Conservation (phyloP, 495 filamentous ascomycete species). For the Talaromyces stipitatus region DNA sequence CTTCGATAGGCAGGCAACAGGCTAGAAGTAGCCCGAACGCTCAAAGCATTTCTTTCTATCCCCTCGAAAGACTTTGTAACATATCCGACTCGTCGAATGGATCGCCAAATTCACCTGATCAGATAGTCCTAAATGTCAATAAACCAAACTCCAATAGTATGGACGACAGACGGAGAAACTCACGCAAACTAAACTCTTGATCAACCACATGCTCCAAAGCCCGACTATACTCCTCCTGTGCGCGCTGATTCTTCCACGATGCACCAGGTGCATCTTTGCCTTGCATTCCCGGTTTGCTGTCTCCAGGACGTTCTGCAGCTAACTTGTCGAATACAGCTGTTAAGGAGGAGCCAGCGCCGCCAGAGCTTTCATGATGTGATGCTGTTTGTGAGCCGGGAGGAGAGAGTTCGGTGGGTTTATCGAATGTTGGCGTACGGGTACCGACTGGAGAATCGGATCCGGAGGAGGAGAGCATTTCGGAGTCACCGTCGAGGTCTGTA, state of each 20-base stretch:
- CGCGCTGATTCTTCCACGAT: conserved; percentile 52
- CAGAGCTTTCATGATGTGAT: conserved; percentile 5
- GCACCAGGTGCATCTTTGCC: conserved; percentile 35
- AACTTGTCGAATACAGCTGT: conserved; percentile 5
- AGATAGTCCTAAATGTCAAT: background rate
- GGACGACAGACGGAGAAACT: conserved; percentile 6
- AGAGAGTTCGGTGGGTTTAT: conserved; percentile 37
- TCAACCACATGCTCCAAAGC: conserved; percentile 42
- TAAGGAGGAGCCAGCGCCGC: conserved; percentile 8
- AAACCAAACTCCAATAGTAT: background rate
- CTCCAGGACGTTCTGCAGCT: conserved; percentile 15
- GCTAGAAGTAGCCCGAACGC: too few species aligned
- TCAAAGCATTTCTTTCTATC: too few species aligned
- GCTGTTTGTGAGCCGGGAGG: conserved; percentile 45
- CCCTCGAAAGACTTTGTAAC: conserved; percentile 48
- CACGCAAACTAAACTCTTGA: conserved; percentile 40
- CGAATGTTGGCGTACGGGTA: conserved; percentile 29
- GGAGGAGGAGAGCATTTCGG: conserved; percentile 48
- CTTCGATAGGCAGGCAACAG: too few species aligned
- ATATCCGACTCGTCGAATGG: conserved; percentile 56
- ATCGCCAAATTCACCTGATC: conserved; percentile 45
- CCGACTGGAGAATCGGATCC: conserved; percentile 27
- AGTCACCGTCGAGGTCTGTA: conserved; percentile 48
- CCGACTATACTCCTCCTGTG: conserved; percentile 52
- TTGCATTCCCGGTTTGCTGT: conserved; percentile 10